These are phyloP conservation scores for Irpex sp. DNA, from an alignment of 1,284 basidiomycete species.

Conservation along the genomic window DNA sequence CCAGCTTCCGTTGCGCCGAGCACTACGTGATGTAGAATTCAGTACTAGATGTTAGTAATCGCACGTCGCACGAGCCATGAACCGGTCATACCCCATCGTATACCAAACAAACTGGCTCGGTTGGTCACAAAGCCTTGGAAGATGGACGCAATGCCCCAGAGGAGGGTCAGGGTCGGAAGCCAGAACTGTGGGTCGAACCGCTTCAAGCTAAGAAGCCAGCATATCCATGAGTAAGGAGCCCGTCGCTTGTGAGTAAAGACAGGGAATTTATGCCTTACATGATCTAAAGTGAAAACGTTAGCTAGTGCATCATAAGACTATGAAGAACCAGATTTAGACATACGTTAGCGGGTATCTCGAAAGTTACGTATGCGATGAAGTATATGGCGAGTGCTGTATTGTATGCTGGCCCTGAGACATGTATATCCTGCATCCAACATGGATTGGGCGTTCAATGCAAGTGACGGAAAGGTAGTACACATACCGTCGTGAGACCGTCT, in stretches of 20 bases:
- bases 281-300: background rate
- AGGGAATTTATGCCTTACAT: background rate
- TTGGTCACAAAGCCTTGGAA: conserved; percentile 54
- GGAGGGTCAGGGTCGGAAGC: conserved; percentile 20
- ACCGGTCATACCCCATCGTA: conserved; percentile 34
- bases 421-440: background rate
- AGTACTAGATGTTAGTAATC: background rate
- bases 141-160: conserved; percentile 35
- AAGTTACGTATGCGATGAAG: conserved; percentile 62
- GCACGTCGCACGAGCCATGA: conserved; percentile 28
- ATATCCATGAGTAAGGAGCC: background rate
- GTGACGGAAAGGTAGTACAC: background rate
- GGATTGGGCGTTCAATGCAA: background rate
- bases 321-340: background rate
- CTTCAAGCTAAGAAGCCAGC: conserved; percentile 8
- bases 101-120: conserved; percentile 43
- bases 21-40: conserved; percentile 22
- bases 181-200: conserved; percentile 40
- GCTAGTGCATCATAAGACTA: background rate
- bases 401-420: conserved; percentile 42
- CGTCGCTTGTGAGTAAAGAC: background rate
- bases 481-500: conserved; percentile 16
- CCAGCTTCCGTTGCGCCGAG: conserved; percentile 34
- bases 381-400: conserved; percentile 50
- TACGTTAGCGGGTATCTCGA: conserved; percentile 49